Conservation (phyloP, 169 alveolate species). For the Plasmodium berghei region DNA sequence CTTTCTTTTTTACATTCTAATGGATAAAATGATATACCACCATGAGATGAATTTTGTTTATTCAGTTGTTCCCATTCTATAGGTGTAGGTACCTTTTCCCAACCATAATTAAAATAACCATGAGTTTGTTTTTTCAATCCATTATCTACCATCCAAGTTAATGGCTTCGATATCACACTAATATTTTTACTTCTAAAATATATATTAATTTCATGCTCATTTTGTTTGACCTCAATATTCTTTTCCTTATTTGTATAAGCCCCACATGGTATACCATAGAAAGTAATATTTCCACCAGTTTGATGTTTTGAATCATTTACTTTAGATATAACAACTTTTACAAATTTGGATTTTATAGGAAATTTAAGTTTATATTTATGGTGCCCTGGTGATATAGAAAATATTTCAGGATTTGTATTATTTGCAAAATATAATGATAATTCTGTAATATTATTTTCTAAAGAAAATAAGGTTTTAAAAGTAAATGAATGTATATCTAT, state of each 20-base stretch:
- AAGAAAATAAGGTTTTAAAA: constrained; percentile 78
- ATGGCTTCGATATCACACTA: constrained; percentile 39
- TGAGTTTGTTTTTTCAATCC: constrained; percentile 47
- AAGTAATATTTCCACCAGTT: constrained; percentile 58
- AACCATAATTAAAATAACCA: constrained; percentile 71
- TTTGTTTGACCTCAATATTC: constrained; percentile 20
- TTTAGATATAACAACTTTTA: constrained; percentile 73
- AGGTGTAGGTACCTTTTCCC: constrained; percentile 74
- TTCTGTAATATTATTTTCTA: constrained; percentile 81
- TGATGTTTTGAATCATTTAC: constrained; percentile 51
- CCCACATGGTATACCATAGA: constrained; percentile 73
- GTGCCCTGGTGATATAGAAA: constrained; percentile 69
- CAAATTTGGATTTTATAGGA: constrained; percentile 60
- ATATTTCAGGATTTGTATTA: constrained; percentile 38
- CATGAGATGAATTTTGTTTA: constrained; percentile 61
- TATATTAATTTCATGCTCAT: constrained; percentile 57
- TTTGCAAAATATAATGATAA: constrained; percentile 78
- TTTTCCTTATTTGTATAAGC: constrained; percentile 21
- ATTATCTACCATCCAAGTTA: constrained; percentile 71
- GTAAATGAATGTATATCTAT: constrained; percentile 82
- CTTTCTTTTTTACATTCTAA: constrained; percentile 29
- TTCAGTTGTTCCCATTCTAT: constrained; percentile 25
- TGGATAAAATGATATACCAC: constrained; percentile 67
- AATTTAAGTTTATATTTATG: constrained; percentile 54
- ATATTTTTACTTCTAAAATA: constrained; percentile 65